Percentiles rank a stretch among this genome's conserved stretches.
Evolutionary conservation across 179 eudicot species (phyloP).

Genomic region (Dionaea muscipula): DNA sequence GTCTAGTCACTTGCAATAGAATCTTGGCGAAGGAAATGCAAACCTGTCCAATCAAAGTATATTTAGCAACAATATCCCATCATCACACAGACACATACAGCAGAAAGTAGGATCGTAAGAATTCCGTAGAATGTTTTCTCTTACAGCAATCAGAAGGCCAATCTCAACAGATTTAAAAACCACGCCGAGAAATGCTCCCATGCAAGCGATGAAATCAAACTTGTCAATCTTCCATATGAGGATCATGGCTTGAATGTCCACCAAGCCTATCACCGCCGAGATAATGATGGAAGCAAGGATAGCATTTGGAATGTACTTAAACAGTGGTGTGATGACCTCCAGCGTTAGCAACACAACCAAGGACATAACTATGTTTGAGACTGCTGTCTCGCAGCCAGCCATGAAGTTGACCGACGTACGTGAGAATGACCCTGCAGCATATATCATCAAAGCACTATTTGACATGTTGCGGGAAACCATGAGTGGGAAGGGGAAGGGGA

Average conservation of each 20-base stretch:
- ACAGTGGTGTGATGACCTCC: slow-evolving; percentile 52
- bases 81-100: not conserved
- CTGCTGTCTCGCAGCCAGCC: slow-evolving; percentile 71
- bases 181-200: slow-evolving; percentile 80
- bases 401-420: slow-evolving; percentile 78
- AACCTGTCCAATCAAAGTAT: slow-evolving; percentile 29
- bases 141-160: slow-evolving; percentile 55
- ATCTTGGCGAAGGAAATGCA: slow-evolving; percentile 77
- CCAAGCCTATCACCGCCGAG: slow-evolving; percentile 61
- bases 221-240: slow-evolving; percentile 81
- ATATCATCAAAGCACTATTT: not conserved
- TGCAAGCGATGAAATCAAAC: slow-evolving; percentile 66
- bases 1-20: slow-evolving; percentile 87
- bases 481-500: not conserved
- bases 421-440: slow-evolving; percentile 69
- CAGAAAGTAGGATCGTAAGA: not conserved
- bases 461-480: not conserved
- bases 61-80: not conserved
- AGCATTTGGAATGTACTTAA: slow-evolving; percentile 70
- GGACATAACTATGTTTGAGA: slow-evolving; percentile 80
- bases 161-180: slow-evolving; percentile 69
- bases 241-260: slow-evolving; percentile 49
- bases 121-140: not conserved
- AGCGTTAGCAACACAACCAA: slow-evolving; percentile 50
- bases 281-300: slow-evolving; percentile 74